Evolutionary conservation across 2,329 filamentous ascomycete species (phyloP).

Genomic region (Dryadomyces quercivorus): DNA sequence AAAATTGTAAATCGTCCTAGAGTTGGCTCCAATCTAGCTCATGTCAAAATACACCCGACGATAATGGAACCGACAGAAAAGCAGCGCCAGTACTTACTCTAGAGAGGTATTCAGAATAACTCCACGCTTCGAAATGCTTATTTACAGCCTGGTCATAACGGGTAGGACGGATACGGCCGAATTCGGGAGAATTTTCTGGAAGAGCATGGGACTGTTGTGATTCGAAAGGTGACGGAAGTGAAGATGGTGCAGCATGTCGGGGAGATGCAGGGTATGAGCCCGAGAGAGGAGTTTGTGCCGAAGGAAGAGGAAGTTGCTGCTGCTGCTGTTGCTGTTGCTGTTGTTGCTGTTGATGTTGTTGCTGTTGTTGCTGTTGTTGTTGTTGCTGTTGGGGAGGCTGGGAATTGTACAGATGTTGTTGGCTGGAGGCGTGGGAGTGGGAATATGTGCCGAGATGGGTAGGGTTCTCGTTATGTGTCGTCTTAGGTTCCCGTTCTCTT

Average conservation of each 20-base stretch:
- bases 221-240: constrained; percentile 33
- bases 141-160: constrained; percentile 21
- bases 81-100: constrained; percentile 26
- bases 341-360: background rate
- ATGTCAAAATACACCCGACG: constrained; percentile 1
- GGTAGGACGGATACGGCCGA: constrained; percentile 2
- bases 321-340: constrained; percentile 18
- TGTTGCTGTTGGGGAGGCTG: background rate
- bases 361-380: background rate
- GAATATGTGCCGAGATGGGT: background rate
- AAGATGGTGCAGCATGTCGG: constrained; percentile 30
- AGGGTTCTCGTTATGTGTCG: background rate
- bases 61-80: background rate
- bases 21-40: constrained; percentile 35
- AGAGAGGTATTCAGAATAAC: constrained; percentile 38
- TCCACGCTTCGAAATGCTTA: constrained; percentile 39
- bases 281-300: constrained; percentile 35
- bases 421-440: background rate
- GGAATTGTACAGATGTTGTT: background rate
- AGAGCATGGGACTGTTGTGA: constrained; percentile 28
- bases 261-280: constrained; percentile 36
- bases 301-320: constrained; percentile 25
- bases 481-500: background rate
- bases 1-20: constrained; percentile 43
- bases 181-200: constrained; percentile 24